Conservation (phyloP, 2,329 filamentous ascomycete species). For the Ceratocystiopsis minuta region DNA sequence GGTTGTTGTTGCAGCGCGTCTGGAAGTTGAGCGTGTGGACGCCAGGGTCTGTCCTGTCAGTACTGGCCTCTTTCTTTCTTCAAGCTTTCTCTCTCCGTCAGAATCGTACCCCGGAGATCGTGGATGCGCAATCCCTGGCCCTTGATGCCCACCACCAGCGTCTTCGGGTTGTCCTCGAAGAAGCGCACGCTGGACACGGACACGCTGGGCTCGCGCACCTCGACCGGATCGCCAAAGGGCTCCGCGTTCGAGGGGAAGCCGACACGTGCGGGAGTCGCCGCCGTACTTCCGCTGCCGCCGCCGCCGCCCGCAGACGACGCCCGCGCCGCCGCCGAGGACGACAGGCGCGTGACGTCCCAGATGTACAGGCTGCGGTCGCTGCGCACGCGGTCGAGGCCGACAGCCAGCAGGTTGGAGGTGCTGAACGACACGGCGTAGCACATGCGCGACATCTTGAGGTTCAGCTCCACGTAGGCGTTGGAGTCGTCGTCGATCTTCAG, state of each 20-base stretch:
- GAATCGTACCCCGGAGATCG: slow-evolving; percentile 58
- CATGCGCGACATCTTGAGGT: slow-evolving; percentile 56
- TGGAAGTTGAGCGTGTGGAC: slow-evolving; percentile 32
- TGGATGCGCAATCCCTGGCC: slow-evolving; percentile 59
- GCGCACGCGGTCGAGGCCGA: slow-evolving; percentile 62
- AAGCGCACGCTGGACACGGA: slow-evolving; percentile 73
- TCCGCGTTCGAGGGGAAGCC: slow-evolving; percentile 33
- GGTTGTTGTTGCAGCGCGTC: slow-evolving; percentile 49
- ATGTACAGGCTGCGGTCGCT: slow-evolving; percentile 71
- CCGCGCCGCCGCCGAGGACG: slow-evolving; percentile 19
- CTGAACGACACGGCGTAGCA: slow-evolving; percentile 74
- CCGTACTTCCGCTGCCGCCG: slow-evolving; percentile 8
- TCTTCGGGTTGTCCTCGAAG: slow-evolving; percentile 59
- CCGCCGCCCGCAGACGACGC: neutral
- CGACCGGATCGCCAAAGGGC: slow-evolving; percentile 35
- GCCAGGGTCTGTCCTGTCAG: slow-evolving; percentile 3
- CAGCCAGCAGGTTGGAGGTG: slow-evolving; percentile 51
- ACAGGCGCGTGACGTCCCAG: slow-evolving; percentile 55
- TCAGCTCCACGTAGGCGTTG: slow-evolving; percentile 46
- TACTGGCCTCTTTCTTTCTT: neutral
- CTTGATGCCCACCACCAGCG: slow-evolving; percentile 58
- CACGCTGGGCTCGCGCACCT: slow-evolving; percentile 45
- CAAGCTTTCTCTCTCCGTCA: neutral
- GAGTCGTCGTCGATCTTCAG: slow-evolving; percentile 54
- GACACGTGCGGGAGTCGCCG: slow-evolving; percentile 9